A percentile compares a stretch with the other conserved stretches of the same genome.
Evolutionary conservation across 331 rosid genomes (phyloP).

Genomic region (Phaseolus coccineus): DNA sequence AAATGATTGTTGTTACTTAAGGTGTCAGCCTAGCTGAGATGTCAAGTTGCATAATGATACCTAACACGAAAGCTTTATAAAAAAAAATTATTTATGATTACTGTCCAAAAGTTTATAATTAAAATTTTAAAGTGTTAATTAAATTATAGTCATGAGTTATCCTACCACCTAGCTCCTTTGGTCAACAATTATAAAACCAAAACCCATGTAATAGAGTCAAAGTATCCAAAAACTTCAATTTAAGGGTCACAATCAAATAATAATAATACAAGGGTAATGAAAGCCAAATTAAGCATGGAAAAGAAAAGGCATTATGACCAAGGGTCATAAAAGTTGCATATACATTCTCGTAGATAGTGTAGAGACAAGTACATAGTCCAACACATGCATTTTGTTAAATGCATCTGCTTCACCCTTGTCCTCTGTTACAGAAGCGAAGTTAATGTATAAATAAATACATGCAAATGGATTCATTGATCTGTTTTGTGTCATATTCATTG

Average conservation of each 20-base stretch:
- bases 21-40: no score
- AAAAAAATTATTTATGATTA: no score
- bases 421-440: constrained; percentile 20
- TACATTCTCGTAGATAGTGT: constrained; percentile 35
- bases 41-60: no score
- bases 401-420: constrained; percentile 34
- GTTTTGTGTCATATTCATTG: constrained; percentile 52
- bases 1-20: no score
- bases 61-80: no score
- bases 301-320: background rate
- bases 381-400: constrained; percentile 51
- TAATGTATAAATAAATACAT: constrained; percentile 5
- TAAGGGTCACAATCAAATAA: no score
- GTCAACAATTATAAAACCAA: background rate
- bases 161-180: background rate
- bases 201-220: background rate
- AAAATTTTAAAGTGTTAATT: no score
- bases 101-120: no score
- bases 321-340: constrained; percentile 30
- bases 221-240: no score
- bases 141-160: no score
- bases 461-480: constrained; percentile 49
- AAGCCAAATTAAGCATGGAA: background rate
- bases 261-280: background rate
- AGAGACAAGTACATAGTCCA: constrained; percentile 39